Base-by-base conservation (phyloP, 768 basidiomycete genomes). In the Russula sp. region DNA sequence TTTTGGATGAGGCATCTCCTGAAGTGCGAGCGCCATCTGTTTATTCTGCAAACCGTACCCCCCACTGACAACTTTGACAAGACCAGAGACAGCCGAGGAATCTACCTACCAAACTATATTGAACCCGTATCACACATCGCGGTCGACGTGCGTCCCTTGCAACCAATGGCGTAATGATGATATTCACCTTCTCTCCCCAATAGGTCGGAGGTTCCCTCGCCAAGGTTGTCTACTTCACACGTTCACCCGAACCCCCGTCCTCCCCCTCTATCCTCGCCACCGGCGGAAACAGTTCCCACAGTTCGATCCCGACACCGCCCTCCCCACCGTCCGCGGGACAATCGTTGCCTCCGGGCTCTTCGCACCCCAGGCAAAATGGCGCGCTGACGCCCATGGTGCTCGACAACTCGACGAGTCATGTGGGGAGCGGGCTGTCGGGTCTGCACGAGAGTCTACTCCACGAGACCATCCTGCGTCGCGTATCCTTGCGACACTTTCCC, bases 61-160 rank as follows among this genome's bases (percentile, higher is more conserved):
- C 40, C 18, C 50, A 49, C 35, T 65, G 55, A 63, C 53, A 58
- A 58, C 63, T 57, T 45, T 45, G 52, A 54, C 16, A 68, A 94
- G 93, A 94, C 91, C 47, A 79, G 94, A 67, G 95, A 98, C 75
- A 94, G 92, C 71, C 81, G 95, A 72, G 96, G 94, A 10, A 98
- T 99, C 70, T 98, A 98, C 76, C 82, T 99, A 37, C 97, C 97
- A 58, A 95, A 97, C 72, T 87, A 98, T 77, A 96, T 96, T 65
- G 97, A 99, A 75, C 92, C 93, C 27, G 88, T 99, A 16, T 97
- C 94, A 20, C 94, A 98, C 73, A 94, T 98, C 59, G 97, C 97
- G 4, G 87, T 99, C 60, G 96, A 99, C 73, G 95, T 96, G 73
- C 78, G 94, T 84, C 14, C 40, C 49, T 45, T 58, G 57, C 69